Percentiles rank a stretch among this genome's conserved stretches.
Conservation (phyloP, 2,329 filamentous ascomycete species). For the Ophiocordyceps robertsii region DNA sequence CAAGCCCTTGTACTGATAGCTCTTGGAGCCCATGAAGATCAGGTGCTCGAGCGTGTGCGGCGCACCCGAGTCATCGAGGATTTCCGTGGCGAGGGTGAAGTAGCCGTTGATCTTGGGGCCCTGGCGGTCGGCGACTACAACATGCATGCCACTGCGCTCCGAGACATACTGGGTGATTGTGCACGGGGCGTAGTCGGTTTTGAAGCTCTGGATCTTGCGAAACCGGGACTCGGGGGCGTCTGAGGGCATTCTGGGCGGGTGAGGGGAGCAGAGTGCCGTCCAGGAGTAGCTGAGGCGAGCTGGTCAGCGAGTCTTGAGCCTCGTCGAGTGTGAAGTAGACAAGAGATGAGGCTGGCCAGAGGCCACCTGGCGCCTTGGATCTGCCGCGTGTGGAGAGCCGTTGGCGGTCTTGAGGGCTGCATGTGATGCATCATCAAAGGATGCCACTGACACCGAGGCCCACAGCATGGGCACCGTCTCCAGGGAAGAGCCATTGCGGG, state of each 20-base stretch:
- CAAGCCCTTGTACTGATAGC: conserved; percentile 87
- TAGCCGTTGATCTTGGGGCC: conserved; percentile 94
- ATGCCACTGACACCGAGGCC: too few species aligned
- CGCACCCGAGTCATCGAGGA: conserved; percentile 91
- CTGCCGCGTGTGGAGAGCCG: too few species aligned
- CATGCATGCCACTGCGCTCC: conserved; percentile 83
- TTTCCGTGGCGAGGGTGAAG: conserved; percentile 92
- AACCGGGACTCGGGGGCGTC: conserved; percentile 46
- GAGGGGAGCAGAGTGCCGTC: conserved; percentile 7
- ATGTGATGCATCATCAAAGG: too few species aligned
- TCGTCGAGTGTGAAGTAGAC: too few species aligned
- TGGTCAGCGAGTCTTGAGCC: too few species aligned
- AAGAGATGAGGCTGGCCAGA: too few species aligned
- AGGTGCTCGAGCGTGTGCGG: conserved; percentile 78
- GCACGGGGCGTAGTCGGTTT: conserved; percentile 79
- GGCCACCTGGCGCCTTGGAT: too few species aligned
- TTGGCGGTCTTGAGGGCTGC: too few species aligned
- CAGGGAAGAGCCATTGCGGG: too few species aligned
- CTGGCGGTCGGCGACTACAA: conserved; percentile 80
- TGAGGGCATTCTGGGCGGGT: conserved; percentile 34
- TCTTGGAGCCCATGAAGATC: conserved; percentile 83
- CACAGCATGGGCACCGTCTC: too few species aligned
- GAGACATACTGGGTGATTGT: conserved; percentile 94
- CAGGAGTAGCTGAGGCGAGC: background rate
- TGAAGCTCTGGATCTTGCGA: conserved; percentile 72